Evolutionary conservation across 2,329 filamentous ascomycete species (phyloP).

Genomic region (Cercospora citrullina): DNA sequence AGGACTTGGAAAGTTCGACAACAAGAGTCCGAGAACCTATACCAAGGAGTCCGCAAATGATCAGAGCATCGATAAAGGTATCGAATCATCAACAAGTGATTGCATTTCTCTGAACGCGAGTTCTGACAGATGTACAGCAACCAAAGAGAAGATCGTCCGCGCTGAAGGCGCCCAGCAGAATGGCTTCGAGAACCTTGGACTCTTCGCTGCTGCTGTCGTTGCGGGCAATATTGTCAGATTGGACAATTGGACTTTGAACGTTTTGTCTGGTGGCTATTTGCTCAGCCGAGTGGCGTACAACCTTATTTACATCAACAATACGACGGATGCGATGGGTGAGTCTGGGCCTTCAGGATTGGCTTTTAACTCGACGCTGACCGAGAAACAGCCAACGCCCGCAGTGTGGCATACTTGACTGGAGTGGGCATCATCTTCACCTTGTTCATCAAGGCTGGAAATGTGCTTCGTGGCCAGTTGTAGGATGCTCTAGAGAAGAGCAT

Average conservation of each 20-base stretch:
- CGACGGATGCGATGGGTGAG: conserved; percentile 25
- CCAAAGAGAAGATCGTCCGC: conserved; percentile 40
- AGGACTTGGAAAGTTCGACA: conserved; percentile 21
- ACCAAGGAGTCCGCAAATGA: conserved; percentile 15
- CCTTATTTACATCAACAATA: conserved; percentile 34
- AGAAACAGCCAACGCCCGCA: conserved; percentile 14
- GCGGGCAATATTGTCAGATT: conserved; percentile 43
- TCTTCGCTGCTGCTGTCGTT: conserved; percentile 44
- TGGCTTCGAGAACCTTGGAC: conserved; percentile 43
- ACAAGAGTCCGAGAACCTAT: conserved; percentile 21
- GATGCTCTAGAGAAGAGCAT: background rate
- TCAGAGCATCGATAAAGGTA: conserved; percentile 26
- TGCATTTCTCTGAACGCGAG: background rate
- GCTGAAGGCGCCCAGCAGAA: conserved; percentile 44
- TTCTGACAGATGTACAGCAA: conserved; percentile 25
- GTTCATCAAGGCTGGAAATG: conserved; percentile 36
- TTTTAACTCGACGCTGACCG: background rate
- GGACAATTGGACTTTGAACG: conserved; percentile 33
- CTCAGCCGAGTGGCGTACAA: conserved; percentile 35
- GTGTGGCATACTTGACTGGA: conserved; percentile 26
- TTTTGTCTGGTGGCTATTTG: conserved; percentile 33
- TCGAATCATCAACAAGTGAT: no score
- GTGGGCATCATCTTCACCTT: conserved; percentile 30
- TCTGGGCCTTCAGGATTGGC: background rate
- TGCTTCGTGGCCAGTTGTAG: conserved; percentile 22